Evolutionary conservation across 345 rosid species (phyloP), one percentile per base, ranked within the genome.

Genomic region (Mercurialis annua): DNA sequence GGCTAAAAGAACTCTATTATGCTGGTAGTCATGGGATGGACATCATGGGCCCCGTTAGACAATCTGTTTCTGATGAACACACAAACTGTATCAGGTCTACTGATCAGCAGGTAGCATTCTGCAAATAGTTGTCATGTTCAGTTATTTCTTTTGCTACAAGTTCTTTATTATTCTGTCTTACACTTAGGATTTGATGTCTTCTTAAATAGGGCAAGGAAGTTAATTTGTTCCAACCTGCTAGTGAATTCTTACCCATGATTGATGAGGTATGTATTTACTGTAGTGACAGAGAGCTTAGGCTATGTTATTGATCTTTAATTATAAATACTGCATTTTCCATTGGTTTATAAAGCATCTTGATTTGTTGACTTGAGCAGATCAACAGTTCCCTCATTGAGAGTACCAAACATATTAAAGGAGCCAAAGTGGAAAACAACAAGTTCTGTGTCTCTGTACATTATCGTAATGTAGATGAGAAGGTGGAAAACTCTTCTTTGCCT

Each of bases 1-100:
- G 82, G 43, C 74, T 94, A 48, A 81, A 76, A 51, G 95, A 94
- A 73, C 90, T 94, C 54, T 87, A 91, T 54, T 94, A 94, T 24
- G 99, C 97, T 2, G 99, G 99, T 59, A 94, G 99, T 74, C 99
- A 94, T 17, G 99, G 99, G 20, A 94, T 94, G 99, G 99, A 94
- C 78, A 94, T 94, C 33, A 69, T 85, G 84, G 81, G 96, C 56
- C 97, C 99, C 43, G 83, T 81, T 62, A 82, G 73, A 70, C 83
- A 81, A 61, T 77, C 81, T 54, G 50, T 74, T 29, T 65, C 75
- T 31, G 73, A 75, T 56, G 74, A 81, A 62, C 76, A 80, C 53
- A 62, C 74, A 21, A 78, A 81, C 64, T 73, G 81, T 68, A 72
- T 83, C 59, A 64, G 66, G 57, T 86, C 86, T 44, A 78, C 76